Conservation (phyloP, 306 rosid species). For the Acacia confusa region DNA sequence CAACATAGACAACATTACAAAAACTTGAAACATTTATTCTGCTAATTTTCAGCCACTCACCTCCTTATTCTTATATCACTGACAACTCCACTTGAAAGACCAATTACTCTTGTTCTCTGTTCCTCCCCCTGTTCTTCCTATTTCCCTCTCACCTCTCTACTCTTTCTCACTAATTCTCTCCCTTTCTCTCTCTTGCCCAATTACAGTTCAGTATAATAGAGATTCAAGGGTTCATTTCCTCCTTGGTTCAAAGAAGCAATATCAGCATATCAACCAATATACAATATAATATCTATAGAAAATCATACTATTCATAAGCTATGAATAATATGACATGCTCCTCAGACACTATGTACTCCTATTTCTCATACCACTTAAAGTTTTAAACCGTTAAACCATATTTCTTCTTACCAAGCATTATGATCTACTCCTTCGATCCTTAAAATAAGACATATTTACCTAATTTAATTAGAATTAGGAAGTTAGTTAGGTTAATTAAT, state of each 20-base stretch:
- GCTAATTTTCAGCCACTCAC: background rate
- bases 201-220: background rate
- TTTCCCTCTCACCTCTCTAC: background rate
- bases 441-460: too few relatives aligned
- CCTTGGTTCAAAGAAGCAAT: background rate
- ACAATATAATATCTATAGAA: background rate
- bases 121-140: too few relatives aligned
- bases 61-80: background rate
- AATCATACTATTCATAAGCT: background rate
- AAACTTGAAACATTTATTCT: background rate
- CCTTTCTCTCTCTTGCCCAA: background rate
- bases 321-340: background rate
- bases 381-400: background rate
- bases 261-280: too few relatives aligned
- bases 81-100: background rate
- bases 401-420: background rate
- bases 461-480: too few relatives aligned
- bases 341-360: background rate
- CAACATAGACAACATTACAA: background rate
- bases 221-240: background rate
- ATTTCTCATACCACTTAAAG: slow-evolving; percentile 3
- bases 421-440: background rate
- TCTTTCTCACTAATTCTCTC: background rate
- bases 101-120: background rate
- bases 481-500: too few relatives aligned